Base-by-base conservation (phyloP, 768 basidiomycete species). In the Jaapia argillacea region DNA sequence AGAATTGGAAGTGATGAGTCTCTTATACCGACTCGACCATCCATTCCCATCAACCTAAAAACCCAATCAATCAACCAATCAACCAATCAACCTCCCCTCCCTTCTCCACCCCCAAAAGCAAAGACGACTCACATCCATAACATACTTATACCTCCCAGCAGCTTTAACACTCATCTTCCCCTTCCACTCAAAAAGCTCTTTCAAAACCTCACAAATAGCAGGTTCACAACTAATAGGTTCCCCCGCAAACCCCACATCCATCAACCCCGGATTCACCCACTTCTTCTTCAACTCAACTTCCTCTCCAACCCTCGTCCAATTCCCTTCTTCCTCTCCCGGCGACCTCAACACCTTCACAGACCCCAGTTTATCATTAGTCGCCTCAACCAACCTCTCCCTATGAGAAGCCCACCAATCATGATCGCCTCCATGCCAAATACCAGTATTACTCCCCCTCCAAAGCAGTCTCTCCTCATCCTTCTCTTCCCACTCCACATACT, bases 1-100 rank as follows among this genome's bases (percentile, higher is more conserved):
- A 0, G 81, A 68, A 21, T 81, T 79, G 20, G 74, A 69, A 2
- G 75, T 75, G 3, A 84, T 67, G 2, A 84, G 62, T 3, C 79
- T 64, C 47, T 80, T 79, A 57, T 84, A 85, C 3, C 80, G 69
- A n/a, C 74, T 68, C 3, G 78, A 80, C 79, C 81, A 82, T 1
- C 78, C 81, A 45, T 78, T 76, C 5, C 76, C 79, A 46, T 79
- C 77, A 7, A 79, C 60, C 75, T 77, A 46, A 24, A n/a, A 24
- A 14, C 25, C 4, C 16, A 1, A 24, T 13, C 18, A 37, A 33
- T 31, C 14, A 38, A 3, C 21, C 6, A 21, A 12, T 13, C 2
- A 24, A 16, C 16, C 24, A 21, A 26, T 36, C 21, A 16, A 22
- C 37, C 37, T 12, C 22, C 37, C 10, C 7, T 22, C 10, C 10